These are phyloP conservation scores for Tetraselmis chui DNA, from an alignment of 139 green algal genomes.

Conservation along the genomic window DNA sequence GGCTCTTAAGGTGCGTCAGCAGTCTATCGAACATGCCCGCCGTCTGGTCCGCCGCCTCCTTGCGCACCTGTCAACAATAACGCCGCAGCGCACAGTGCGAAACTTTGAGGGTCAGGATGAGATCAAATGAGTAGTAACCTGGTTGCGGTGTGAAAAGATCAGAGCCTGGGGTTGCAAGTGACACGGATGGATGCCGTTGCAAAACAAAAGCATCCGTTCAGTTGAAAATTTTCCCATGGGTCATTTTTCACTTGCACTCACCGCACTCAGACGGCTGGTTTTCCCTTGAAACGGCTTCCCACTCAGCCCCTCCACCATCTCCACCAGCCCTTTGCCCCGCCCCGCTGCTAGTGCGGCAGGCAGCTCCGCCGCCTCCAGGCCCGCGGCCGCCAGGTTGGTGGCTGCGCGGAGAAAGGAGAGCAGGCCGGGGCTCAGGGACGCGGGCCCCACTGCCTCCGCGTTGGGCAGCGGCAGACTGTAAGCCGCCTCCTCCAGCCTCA, in stretches of 20 bases:
- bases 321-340: slow-evolving; percentile 51
- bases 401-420: neutral
- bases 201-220: too few species aligned
- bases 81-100: too few species aligned
- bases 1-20: slow-evolving; percentile 30
- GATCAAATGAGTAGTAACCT: too few species aligned
- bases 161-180: too few species aligned
- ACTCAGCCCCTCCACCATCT: slow-evolving; percentile 61
- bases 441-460: slow-evolving; percentile 26
- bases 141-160: too few species aligned
- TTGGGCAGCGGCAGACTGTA: slow-evolving; percentile 28
- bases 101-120: too few species aligned
- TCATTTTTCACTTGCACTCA: too few species aligned
- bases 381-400: neutral
- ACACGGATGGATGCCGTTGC: too few species aligned
- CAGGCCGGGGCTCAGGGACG: slow-evolving; percentile 2
- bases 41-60: neutral
- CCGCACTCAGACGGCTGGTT: slow-evolving; percentile 9
- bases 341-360: slow-evolving; percentile 31
- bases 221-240: too few species aligned
- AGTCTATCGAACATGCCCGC: slow-evolving; percentile 39
- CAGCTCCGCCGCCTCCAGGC: slow-evolving; percentile 24
- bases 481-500: slow-evolving; percentile 19
- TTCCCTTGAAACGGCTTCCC: slow-evolving; percentile 50
- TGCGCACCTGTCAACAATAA: too few species aligned